Evolutionary conservation across 176 grass and related monocot genomes (phyloP), one percentile per base, ranked within the genome.

Genomic region (Areca catechu): DNA sequence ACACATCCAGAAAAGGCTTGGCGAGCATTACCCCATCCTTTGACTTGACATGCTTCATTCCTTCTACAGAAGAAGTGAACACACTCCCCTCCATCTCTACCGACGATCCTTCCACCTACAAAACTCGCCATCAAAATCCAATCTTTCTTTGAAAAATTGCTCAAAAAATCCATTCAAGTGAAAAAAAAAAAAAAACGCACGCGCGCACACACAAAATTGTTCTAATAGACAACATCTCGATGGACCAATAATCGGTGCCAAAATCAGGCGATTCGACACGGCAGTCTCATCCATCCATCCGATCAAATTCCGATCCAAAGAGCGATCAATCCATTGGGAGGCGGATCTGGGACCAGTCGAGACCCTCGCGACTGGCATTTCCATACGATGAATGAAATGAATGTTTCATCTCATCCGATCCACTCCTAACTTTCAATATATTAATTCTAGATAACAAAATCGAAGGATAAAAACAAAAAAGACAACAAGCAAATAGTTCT

Each of bases 1-100:
- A 99, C 17, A 93, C 94, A 58, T 93, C 88, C 58, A 99, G 88
- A 66, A 99, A 99, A 17, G 81, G 94, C 79, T 99, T 99, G 53
- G 79, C 71, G 65, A 93, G 81, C 54, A 99, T 83, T 51, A 55
- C 60, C n/a, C 94, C 82, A 56, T 75, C 83, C 16, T 89, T 88
- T 50, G 76, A 73, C 54, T 85, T 99, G 54, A 93, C 82, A 76
- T 89, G 82, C 76, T 99, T 99, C 88, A 99, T 99, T 61, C 74
- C 81, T 83, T 99, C 84, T 66, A 99, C 70, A n/a, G 76, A 93
- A 56, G 88, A 88, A 68, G 84, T 80, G 60, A 99, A 99, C 29
- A 93, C 88, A 5, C 84, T 99, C 28, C 73, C 76, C 16, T 80
- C 81, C 94, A 89, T 99, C 73, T 98, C 48, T 15, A 22, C 19